Base-by-base conservation (phyloP, 106 monocot species). In the Platanthera guangdongensis region DNA sequence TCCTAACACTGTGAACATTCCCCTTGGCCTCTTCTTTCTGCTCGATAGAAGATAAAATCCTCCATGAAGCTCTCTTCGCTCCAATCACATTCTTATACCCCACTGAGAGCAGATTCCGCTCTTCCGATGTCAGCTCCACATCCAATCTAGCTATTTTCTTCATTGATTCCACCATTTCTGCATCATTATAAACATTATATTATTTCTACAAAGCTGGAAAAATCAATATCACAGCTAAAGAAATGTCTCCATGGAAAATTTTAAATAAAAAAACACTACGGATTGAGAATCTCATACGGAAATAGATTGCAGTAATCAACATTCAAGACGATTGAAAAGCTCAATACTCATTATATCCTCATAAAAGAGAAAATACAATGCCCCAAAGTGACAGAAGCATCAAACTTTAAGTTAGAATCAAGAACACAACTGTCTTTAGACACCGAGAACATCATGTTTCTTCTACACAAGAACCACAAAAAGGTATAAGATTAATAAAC, bases 11-110 rank as follows among this genome's bases (percentile, higher is more conserved):
- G 50, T 51, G 65, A 51, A 13, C 77, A 68, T 77, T 77, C 30
- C 77, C 77, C 28, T 68, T 68, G 13, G 77, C 77, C 11, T 72
- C 50, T 51, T 72, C 72, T 5, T 72, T 51, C 9, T 77, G 77
- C 39, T 77, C 77, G 3, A 68, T 68, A 16, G 77, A 77, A 7
- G 65, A 77, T 51, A 77, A 68, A 68, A 68, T 52, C 28, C 68
- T 63, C 77, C 77, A 77, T 16, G 77, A 77, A 14, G 50, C 67
- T 77, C 77, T 77, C 77, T 21, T 77, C 8, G 16, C 15, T 52
- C 77, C 77, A 68, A 77, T 52, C 68, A 77, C 77, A 68, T 77
- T 77, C 68, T 77, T 77, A 21, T 68, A 77, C 30, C 68, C 77
- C 28, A 77, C 65, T 16, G 65, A 68, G 13, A 77, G 32, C 46